Percentiles rank a stretch among this genome's conserved stretches.
phyloP scores from a whole-genome alignment of 441 rosid genomes.

The Manihot esculenta region DNA sequence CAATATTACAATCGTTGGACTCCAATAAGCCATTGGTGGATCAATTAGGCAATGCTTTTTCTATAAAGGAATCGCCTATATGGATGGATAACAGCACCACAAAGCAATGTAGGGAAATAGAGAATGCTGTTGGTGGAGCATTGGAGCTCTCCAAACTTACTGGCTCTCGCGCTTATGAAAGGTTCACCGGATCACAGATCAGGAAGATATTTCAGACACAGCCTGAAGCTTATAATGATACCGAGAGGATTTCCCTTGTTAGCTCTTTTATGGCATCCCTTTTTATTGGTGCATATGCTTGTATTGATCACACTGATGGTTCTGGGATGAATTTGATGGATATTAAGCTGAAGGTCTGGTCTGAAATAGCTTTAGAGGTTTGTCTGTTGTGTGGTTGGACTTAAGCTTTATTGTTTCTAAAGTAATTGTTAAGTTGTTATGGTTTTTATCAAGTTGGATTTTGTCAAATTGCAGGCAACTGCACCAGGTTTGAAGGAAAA shows the following conservation, averaged over 20 bases:
- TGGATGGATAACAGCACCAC: conserved; percentile 98
- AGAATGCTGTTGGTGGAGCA: conserved; percentile 83
- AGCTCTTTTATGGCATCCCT: conserved; percentile 96
- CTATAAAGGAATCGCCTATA: conserved; percentile 69
- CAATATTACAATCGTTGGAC: conserved; percentile 53
- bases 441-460: background rate
- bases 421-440: conserved; percentile 1
- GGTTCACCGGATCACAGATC: conserved; percentile 88
- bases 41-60: conserved; percentile 62
- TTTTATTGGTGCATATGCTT: conserved; percentile 67
- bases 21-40: conserved; percentile 49
- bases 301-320: conserved; percentile 83
- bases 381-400: conserved; percentile 11
- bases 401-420: background rate
- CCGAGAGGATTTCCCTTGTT: conserved; percentile 84
- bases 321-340: conserved; percentile 99
- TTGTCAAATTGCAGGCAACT: conserved; percentile 53
- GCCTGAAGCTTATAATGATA: conserved; percentile 46
- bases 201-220: conserved; percentile 53
- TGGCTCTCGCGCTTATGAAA: conserved; percentile 77
- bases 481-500: conserved; percentile 81
- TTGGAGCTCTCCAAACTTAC: conserved; percentile 65
- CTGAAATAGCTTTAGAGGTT: conserved; percentile 64
- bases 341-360: conserved; percentile 66
- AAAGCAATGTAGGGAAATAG: conserved; percentile 75